Evolutionary conservation across 2,329 filamentous ascomycete genomes (phyloP), one percentile per base, ranked within the genome.

Genomic region (Dichotomopilus funicola): DNA sequence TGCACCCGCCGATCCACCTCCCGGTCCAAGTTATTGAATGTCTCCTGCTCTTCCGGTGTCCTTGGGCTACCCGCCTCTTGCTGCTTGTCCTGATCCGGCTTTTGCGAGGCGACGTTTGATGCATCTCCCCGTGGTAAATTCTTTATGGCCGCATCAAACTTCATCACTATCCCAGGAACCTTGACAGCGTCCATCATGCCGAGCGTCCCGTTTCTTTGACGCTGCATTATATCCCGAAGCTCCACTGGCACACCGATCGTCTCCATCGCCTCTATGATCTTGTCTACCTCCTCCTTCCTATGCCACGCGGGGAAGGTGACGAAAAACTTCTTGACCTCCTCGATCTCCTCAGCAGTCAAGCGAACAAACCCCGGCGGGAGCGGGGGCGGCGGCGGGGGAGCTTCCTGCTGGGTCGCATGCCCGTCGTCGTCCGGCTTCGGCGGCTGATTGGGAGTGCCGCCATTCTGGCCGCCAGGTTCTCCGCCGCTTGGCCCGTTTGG

Each of bases 211-310:
- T 77, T 77, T 50, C 82, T 76, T 69, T 86, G 79, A 51, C 87
- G 78, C 61, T 80, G 78, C 43, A 82, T 69, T 57, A 83, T 65
- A 41, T 86, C 78, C 53, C 80, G 78, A 13, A 90, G 72, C 66
- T 90, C 88, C 27, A 72, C 64, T 1, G 89, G 88, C 12, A 90
- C 81, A 8, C 90, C 90, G 43, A 84, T 77, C 58, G 78, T 76
- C 71, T 85, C 82, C 58, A 92, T 78, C 34, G 78, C 74, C 58
- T 79, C 73, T n/a, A 88, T 71, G 7, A 84, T 76, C 48, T 80
- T 76, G 56, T 83, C 77, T 56, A 91, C 70, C 27, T 78, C 73
- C 50, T 81, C 71, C 41, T 76, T 75, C 70, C 89, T 83, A 27
- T 48, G 38, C 8, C 45, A 6, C n/a, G 77, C 76, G 53, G 78